These are phyloP conservation scores for Monosporascus sp. DNA, from an alignment of 2,329 filamentous ascomycete species.

Conservation along the genomic window DNA sequence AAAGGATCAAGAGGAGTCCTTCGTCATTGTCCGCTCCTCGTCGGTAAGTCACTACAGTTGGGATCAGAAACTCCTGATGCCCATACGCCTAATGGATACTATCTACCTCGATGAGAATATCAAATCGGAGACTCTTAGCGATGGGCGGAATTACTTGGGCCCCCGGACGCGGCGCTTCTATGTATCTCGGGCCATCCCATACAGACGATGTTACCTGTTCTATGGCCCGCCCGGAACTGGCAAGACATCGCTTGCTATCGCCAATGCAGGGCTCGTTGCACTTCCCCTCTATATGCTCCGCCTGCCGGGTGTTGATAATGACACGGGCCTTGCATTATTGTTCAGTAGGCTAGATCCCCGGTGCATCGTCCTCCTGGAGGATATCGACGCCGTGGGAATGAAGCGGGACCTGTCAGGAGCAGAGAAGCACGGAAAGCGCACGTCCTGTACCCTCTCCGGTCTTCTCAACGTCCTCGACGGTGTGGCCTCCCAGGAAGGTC, in stretches of 20 bases:
- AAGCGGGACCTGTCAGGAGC: background rate
- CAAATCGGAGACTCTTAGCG: conserved; percentile 1
- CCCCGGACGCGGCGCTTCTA: conserved; percentile 1
- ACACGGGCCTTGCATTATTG: conserved; percentile 30
- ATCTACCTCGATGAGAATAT: conserved; percentile 1
- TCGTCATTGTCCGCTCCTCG: background rate
- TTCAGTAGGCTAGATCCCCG: conserved; percentile 33
- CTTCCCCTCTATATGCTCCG: conserved; percentile 34
- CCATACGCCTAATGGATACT: conserved; percentile 3
- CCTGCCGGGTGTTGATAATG: conserved; percentile 31
- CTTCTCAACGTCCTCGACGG: conserved; percentile 58
- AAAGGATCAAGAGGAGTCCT: background rate
- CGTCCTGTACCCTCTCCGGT: conserved; percentile 42
- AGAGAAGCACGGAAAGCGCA: conserved; percentile 2
- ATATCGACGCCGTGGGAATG: conserved; percentile 36
- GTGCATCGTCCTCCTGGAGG: conserved; percentile 38
- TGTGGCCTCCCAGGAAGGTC: conserved; percentile 20
- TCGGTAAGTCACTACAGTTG: background rate
- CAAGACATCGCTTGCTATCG: conserved; percentile 28
- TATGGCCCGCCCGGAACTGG: conserved; percentile 4
- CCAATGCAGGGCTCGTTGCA: conserved; percentile 31
- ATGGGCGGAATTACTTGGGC: conserved; percentile 1
- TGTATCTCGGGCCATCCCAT: conserved; percentile 1
- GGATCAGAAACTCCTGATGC: conserved; percentile 1
- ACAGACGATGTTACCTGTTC: conserved; percentile 1